These are phyloP conservation scores for rapeseed (Brassica napus) DNA, from an alignment of 345 rosid genomes.

Conservation along the genomic window DNA sequence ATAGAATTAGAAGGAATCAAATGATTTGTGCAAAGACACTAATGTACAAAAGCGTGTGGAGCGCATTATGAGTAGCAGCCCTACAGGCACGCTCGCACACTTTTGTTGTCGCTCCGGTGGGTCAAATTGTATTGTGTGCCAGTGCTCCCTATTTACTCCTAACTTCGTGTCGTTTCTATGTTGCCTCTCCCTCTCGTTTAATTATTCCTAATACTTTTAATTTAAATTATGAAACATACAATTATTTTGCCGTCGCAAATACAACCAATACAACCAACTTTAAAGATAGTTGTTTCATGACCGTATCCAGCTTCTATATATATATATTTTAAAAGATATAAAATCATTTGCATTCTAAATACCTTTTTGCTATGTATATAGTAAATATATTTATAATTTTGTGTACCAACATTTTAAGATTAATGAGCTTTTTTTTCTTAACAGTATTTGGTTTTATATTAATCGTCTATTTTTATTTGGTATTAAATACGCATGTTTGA, in stretches of 20 bases:
- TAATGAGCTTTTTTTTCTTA: too few relatives aligned
- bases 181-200: slow-evolving; percentile 1
- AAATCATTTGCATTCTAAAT: not conserved
- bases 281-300: slow-evolving; percentile 2
- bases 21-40: slow-evolving; percentile 42
- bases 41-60: slow-evolving; percentile 43
- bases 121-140: slow-evolving; percentile 39
- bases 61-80: slow-evolving; percentile 39
- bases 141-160: slow-evolving; percentile 20
- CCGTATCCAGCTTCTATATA: not conserved
- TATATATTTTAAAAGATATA: not conserved
- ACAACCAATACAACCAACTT: not conserved
- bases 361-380: not conserved
- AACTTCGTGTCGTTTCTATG: slow-evolving; percentile 34
- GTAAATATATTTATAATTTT: not conserved
- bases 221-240: slow-evolving; percentile 8
- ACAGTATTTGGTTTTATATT: too few relatives aligned
- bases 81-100: slow-evolving; percentile 40
- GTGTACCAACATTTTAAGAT: not conserved
- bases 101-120: slow-evolving; percentile 36
- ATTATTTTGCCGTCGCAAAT: not conserved
- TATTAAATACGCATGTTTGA: not conserved
- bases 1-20: not conserved
- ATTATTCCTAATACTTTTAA: not conserved
- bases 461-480: not conserved